Evolutionary conservation across 768 basidiomycete genomes (phyloP).

Genomic region (Mycena crocata): DNA sequence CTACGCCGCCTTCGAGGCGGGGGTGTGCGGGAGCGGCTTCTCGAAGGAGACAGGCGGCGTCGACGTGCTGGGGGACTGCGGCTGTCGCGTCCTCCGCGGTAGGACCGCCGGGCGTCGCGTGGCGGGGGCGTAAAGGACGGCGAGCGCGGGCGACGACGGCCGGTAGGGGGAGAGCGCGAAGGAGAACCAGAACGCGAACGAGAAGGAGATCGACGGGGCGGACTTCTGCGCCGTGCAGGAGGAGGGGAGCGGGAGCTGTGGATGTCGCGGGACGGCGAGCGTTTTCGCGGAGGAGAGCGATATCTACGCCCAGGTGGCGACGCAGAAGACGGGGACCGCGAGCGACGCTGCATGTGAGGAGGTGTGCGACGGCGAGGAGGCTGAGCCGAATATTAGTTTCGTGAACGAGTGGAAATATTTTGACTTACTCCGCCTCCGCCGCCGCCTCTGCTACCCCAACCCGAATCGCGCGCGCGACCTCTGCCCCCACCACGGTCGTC

Average conservation of each 20-base stretch:
- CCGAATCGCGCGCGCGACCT: constrained; percentile 63
- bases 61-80: constrained; percentile 68
- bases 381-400: too few species aligned
- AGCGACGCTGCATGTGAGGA: constrained; percentile 59
- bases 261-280: constrained; percentile 51
- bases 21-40: constrained; percentile 49
- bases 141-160: constrained; percentile 57
- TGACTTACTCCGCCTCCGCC: constrained; percentile 50
- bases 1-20: constrained; percentile 56
- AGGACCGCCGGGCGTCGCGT: constrained; percentile 50
- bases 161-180: constrained; percentile 41
- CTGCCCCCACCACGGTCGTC: constrained; percentile 47
- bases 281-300: constrained; percentile 55
- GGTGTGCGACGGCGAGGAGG: constrained; percentile 61
- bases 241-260: constrained; percentile 50
- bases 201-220: constrained; percentile 37
- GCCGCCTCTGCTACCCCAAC: constrained; percentile 78
- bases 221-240: constrained; percentile 40
- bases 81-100: constrained; percentile 52
- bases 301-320: constrained; percentile 52
- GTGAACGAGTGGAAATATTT: too few species aligned
- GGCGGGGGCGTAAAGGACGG: constrained; percentile 59
- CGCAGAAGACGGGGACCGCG: constrained; percentile 30
- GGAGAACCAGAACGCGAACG: constrained; percentile 43
- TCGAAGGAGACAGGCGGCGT: constrained; percentile 55